Evolutionary conservation across 2,329 filamentous ascomycete genomes (phyloP).

Genomic region (Apiospora sp.): DNA sequence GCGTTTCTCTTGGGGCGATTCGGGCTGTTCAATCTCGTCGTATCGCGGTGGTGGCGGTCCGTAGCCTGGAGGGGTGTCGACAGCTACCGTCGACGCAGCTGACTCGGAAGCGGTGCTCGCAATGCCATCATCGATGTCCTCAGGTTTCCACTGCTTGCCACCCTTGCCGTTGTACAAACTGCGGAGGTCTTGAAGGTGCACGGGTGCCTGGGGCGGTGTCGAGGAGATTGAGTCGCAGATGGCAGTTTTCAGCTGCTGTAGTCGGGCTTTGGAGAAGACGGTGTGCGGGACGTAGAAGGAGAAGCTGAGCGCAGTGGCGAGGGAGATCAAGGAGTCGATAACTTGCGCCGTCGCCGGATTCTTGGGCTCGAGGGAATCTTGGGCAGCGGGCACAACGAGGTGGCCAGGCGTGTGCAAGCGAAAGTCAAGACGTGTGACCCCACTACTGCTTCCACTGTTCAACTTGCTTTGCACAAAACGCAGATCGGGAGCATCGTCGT

Average conservation of each 20-base stretch:
- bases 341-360: constrained; percentile 10
- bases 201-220: background rate
- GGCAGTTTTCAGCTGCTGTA: background rate
- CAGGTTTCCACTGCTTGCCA: background rate
- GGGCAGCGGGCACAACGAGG: constrained; percentile 18
- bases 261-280: constrained; percentile 13
- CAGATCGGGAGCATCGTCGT: background rate
- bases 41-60: background rate
- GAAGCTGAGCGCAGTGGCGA: background rate
- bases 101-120: constrained; percentile 15
- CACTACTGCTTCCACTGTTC: background rate
- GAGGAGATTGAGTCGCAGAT: background rate
- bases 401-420: constrained; percentile 3
- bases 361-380: constrained; percentile 17
- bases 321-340: constrained; percentile 4
- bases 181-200: constrained; percentile 9
- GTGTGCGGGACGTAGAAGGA: background rate
- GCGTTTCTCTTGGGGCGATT: background rate
- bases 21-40: background rate
- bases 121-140: background rate
- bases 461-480: background rate
- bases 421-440: background rate
- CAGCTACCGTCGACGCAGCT: constrained; percentile 15
- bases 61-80: constrained; percentile 17
- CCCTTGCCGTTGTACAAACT: constrained; percentile 24